Conservation (phyloP, 106 monocot species). For the Allium sativum region DNA sequence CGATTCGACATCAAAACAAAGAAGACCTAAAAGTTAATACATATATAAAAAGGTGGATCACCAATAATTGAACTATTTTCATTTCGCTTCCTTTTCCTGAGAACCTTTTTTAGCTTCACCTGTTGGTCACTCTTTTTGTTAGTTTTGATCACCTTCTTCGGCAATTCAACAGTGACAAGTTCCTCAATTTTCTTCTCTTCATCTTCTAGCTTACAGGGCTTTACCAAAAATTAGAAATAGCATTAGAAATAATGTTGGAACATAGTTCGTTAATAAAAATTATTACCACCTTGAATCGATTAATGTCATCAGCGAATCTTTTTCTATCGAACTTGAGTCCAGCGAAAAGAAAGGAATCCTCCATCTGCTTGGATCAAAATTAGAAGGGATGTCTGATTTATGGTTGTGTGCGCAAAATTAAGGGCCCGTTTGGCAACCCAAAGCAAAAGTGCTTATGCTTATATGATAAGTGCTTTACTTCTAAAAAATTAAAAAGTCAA, state of each 20-base stretch:
- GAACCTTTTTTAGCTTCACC: too few species aligned
- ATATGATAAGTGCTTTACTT: too few species aligned
- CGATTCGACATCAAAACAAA: slow-evolving; percentile 4
- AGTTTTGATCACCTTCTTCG: slow-evolving; percentile 8
- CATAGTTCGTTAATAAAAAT: background rate
- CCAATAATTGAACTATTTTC: slow-evolving; percentile 10
- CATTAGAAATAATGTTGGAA: background rate
- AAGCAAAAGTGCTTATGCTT: too few species aligned
- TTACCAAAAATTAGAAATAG: slow-evolving; percentile 7
- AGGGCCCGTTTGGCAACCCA: too few species aligned
- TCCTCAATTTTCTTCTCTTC: slow-evolving; percentile 8
- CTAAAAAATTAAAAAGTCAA: too few species aligned
- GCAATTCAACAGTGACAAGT: background rate
- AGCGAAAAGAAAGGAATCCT: slow-evolving; percentile 35
- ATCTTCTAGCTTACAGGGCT: slow-evolving; percentile 13
- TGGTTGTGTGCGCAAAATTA: too few species aligned
- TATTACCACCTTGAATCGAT: slow-evolving; percentile 33
- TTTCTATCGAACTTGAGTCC: slow-evolving; percentile 63
- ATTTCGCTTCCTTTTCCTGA: slow-evolving; percentile 39
- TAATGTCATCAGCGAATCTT: slow-evolving; percentile 51
- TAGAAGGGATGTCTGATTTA: too few species aligned
- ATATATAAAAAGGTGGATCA: background rate
- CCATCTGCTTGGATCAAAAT: too few species aligned
- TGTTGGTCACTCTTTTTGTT: slow-evolving; percentile 15
- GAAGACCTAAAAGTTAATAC: slow-evolving; percentile 2